Base-by-base conservation (phyloP, 345 rosid species). In the sweet orange (Citrus sinensis) region DNA sequence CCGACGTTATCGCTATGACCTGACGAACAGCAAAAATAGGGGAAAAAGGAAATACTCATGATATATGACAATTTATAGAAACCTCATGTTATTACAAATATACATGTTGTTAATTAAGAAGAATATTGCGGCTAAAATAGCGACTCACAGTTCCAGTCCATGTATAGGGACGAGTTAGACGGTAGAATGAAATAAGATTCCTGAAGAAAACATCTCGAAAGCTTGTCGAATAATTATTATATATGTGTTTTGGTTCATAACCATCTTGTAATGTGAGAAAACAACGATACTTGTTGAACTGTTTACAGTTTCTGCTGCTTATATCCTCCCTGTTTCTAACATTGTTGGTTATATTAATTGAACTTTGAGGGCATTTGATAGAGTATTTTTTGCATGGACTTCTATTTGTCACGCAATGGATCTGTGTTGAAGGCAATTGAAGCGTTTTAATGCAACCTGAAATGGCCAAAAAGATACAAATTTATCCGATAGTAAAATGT, bases 81-180 rank as follows among this genome's bases (percentile, higher is more conserved):
- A 46, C 17, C 51, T 46, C 51, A 3, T 46, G 17, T 46, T 10
- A 11, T 46, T 46, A 3, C 51, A 13, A 10, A 46, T 46, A 46
- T 13, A 46, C 5, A 10, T 46, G 16, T 13, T 13, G 5, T 46
- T 1, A 13, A 46, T 46, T 46, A 46, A 46, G 51, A 46, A 46
- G 51, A 46, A 46, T 13, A 13, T 13, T 54, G 22, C 22, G 19
- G 22, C 7, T 54, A 54, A 54, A 54, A 54, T 16, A 2, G 20
- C 4, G 4, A 80, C 86, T 83, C 63, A 83, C 83, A 17, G 83
- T 83, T 78, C 86, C 83, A 55, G 73, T 73, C 14, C 77, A 63
- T 5, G 83, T 83, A 19, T 83, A 81, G 16, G 86, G 86, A 51
- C 86, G 83, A 30, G 83, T 76, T 58, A 83, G 80, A 16, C 32